phyloP scores from a whole-genome alignment of 2,329 filamentous ascomycete genomes.

The Fusarium sp. region DNA sequence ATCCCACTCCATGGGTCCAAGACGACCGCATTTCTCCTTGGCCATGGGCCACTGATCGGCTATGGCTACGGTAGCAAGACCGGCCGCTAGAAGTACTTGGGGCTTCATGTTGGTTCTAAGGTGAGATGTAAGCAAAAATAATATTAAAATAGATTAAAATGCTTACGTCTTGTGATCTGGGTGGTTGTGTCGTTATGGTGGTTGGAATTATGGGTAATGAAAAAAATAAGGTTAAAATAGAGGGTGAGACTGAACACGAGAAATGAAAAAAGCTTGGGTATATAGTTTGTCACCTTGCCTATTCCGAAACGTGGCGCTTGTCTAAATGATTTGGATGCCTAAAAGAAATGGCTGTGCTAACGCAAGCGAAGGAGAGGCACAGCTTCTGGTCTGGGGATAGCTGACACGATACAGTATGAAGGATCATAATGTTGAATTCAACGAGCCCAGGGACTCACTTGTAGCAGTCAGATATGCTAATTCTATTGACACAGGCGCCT shows the following conservation, averaged over 20 bases:
- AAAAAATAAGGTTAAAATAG: background rate
- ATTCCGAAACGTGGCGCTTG: background rate
- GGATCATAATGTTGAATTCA: background rate
- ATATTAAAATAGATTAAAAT: rapidly evolving
- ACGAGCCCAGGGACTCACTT: background rate
- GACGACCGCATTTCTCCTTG: slow-evolving; percentile 20
- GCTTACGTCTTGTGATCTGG: background rate
- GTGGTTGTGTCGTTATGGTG: background rate
- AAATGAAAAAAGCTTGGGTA: background rate
- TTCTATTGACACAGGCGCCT: background rate
- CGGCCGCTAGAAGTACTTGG: background rate
- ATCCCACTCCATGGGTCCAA: slow-evolving; percentile 28
- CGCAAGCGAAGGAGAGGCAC: background rate
- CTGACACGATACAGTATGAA: background rate
- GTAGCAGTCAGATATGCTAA: background rate
- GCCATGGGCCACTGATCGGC: slow-evolving; percentile 9
- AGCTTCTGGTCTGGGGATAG: background rate
- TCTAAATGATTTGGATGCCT: background rate
- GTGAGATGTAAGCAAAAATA: background rate
- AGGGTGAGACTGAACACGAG: background rate
- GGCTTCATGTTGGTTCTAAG: slow-evolving; percentile 1
- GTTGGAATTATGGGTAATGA: background rate
- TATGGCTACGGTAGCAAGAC: background rate
- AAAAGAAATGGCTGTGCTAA: background rate
- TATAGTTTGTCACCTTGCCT: background rate